Evolutionary conservation across 768 basidiomycete species (phyloP), one percentile per base, ranked within the genome.

Genomic region (Xanthoconium stramineum): DNA sequence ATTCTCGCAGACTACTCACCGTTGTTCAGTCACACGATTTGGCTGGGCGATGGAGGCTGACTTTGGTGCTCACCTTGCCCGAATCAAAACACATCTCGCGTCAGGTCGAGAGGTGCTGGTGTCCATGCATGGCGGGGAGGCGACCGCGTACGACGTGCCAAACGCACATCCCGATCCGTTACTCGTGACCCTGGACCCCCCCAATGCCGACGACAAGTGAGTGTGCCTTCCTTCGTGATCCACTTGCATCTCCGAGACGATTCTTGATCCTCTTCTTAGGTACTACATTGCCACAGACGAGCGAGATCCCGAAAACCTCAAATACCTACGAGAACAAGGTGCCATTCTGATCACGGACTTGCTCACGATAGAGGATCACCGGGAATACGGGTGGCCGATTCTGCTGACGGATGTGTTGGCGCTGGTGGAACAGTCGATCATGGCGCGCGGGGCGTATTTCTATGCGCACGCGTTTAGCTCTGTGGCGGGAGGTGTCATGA

Each of bases 251-350:
- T 29, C 14, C 5, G 15, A 44, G 14, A 28, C 14, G 43, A 46
- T 9, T 15, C 29, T 37, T 42, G 9, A 50, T 36, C 14, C 29
- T 10, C 15, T 44, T 10, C 24, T 24, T 29, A 74, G 73, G 40
- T 76, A 61, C 42, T 74, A 70, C 50, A 63, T 75, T 10, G 74
- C 73, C n/a, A 76, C 73, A 20, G 78, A 80, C 53, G 79, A 80
- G 56, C 76, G 78, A 32, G 61, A 70, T 52, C 64, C 70, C 0
- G 60, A 60, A 0, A 70, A 67, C 15, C 63, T 78, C 11, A 28
- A 62, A 10, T 69, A 68, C 49, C 61, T 80, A 14, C 59, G 65
- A 24, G 60, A 65, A 3, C 65, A 72, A 19, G 76, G 77, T 17
- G 79, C 70, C 3, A 42, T 80, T 11, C 55, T 80, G 52, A 64